These are phyloP conservation scores for Annulohypoxylon moriforme DNA, from an alignment of 495 filamentous ascomycete species.

Conservation along the genomic window DNA sequence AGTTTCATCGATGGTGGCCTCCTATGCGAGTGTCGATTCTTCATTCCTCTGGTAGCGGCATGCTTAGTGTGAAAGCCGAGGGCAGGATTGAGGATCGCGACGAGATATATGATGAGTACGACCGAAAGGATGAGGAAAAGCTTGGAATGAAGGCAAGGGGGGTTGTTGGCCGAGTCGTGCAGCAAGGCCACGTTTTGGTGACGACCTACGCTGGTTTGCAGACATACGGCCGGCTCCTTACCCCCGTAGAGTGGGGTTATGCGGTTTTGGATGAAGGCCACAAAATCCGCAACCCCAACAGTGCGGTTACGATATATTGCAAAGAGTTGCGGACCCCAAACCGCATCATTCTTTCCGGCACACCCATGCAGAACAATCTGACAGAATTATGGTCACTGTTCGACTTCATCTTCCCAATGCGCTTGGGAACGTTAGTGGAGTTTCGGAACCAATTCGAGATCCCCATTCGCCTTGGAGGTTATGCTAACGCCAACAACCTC, in stretches of 20 bases:
- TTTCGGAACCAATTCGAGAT: slow-evolving; percentile 92
- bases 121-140: slow-evolving; percentile 55
- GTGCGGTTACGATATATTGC: slow-evolving; percentile 89
- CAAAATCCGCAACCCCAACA: slow-evolving; percentile 96
- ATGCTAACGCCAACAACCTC: slow-evolving; percentile 91
- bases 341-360: slow-evolving; percentile 92
- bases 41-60: slow-evolving; percentile 94
- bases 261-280: slow-evolving; percentile 97
- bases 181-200: slow-evolving; percentile 90
- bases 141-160: slow-evolving; percentile 73
- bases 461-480: slow-evolving; percentile 90
- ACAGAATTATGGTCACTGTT: slow-evolving; percentile 97
- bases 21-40: slow-evolving; percentile 92
- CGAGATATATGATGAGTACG: slow-evolving; percentile 57
- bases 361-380: slow-evolving; percentile 97
- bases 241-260: slow-evolving; percentile 88
- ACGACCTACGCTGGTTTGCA: slow-evolving; percentile 96
- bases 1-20: slow-evolving; percentile 98
- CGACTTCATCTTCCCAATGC: slow-evolving; percentile 96
- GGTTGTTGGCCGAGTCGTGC: slow-evolving; percentile 84
- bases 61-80: slow-evolving; percentile 83
- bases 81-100: slow-evolving; percentile 75
- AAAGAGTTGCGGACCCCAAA: slow-evolving; percentile 90
- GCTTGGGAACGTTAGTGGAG: slow-evolving; percentile 86
- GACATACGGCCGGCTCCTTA: slow-evolving; percentile 81